phyloP scores from a whole-genome alignment of 2,329 filamentous ascomycete species.

The Neodidymelliopsis sp. region DNA sequence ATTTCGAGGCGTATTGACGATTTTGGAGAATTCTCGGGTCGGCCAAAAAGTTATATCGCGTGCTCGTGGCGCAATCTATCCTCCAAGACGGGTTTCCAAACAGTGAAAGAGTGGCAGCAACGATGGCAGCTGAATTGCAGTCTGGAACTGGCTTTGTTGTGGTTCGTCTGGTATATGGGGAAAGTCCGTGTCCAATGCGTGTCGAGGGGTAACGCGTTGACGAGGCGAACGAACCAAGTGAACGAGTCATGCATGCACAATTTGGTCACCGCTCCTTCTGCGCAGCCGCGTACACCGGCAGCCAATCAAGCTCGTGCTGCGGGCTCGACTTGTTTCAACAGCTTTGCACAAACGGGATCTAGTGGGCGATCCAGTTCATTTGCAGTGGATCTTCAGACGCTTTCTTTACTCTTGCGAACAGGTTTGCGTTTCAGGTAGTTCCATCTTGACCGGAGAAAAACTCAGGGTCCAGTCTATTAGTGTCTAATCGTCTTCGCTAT shows the following conservation, averaged over 20 bases:
- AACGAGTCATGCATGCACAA: conserved; percentile 11
- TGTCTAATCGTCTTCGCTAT: conserved; percentile 45
- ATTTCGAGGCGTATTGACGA: conserved; percentile 5
- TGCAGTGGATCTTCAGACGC: conserved; percentile 8
- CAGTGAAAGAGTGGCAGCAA: too few species aligned
- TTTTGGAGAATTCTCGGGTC: neutral
- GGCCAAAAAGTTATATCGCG: conserved; percentile 8
- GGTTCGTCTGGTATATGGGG: conserved; percentile 4
- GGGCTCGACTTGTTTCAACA: conserved; percentile 10
- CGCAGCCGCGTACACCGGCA: conserved; percentile 1
- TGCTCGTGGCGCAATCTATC: neutral
- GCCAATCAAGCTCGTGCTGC: conserved; percentile 8
- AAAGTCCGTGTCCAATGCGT: conserved; percentile 6
- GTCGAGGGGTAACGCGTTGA: conserved; percentile 5
- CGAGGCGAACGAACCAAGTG: conserved; percentile 5
- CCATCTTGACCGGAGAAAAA: conserved; percentile 15
- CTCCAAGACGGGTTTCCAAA: neutral
- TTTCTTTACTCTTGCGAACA: conserved; percentile 12
- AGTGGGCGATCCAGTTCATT: conserved; percentile 19
- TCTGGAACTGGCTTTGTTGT: conserved; percentile 21
- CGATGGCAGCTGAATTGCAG: conserved; percentile 16
- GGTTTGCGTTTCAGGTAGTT: conserved; percentile 17
- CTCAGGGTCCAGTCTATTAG: conserved; percentile 9
- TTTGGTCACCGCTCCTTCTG: conserved; percentile 8
- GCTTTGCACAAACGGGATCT: conserved; percentile 12